phyloP scores from a whole-genome alignment of 306 rosid genomes.

The Rosa rugosa region DNA sequence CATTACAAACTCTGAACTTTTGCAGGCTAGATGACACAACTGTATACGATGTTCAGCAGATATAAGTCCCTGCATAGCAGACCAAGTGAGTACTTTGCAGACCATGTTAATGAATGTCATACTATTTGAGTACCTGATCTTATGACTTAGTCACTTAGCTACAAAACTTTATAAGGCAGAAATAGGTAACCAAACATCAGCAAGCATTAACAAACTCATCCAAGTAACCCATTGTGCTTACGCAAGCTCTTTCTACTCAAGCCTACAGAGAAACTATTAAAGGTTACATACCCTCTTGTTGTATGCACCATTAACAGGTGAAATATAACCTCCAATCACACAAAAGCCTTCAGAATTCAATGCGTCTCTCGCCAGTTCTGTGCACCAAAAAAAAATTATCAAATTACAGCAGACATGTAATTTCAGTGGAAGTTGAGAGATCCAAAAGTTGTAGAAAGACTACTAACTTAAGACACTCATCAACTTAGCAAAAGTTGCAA shows the following conservation, averaged over 20 bases:
- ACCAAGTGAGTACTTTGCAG: conserved; percentile 14
- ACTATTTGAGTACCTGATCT: not conserved
- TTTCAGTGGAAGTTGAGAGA: not conserved
- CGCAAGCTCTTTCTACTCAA: not conserved
- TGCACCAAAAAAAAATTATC: conserved; percentile 17
- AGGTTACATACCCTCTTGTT: conserved; percentile 63
- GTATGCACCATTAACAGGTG: conserved; percentile 95
- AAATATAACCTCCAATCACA: conserved; percentile 87
- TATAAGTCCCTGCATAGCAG: conserved; percentile 54
- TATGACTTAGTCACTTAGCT: not conserved
- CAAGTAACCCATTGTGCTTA: not conserved
- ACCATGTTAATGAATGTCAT: conserved; percentile 16
- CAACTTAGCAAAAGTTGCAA: not conserved
- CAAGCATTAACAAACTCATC: conserved; percentile 1
- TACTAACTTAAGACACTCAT: not conserved
- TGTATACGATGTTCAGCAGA: conserved; percentile 72
- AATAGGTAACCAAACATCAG: not conserved
- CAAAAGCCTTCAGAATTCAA: conserved; percentile 64
- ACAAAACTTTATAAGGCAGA: not conserved
- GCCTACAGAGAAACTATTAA: conserved; percentile 9
- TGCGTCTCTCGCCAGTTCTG: conserved; percentile 88
- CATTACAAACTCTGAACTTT: conserved; percentile 77
- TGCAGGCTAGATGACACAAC: conserved; percentile 68
- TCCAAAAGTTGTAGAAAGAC: not conserved
- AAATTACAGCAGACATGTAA: not conserved